These are phyloP conservation scores for Rhizophora mangle DNA, from an alignment of 345 rosid species.

Conservation along the genomic window DNA sequence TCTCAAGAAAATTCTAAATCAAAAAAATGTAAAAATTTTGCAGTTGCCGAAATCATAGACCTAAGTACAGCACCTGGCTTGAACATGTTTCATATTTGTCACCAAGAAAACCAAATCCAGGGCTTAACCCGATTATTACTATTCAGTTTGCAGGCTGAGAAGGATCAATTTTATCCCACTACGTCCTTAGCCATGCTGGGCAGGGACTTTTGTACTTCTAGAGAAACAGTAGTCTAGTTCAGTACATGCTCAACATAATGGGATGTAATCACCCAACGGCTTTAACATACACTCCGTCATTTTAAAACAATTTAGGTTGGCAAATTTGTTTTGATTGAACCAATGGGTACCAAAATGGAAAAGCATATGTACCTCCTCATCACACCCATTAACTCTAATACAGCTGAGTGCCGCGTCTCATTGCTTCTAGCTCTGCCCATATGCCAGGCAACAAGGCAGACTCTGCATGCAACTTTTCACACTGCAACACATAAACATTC, in stretches of 20 bases:
- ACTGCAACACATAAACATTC: constrained; percentile 45
- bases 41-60: too few relatives aligned
- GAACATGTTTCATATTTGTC: neutral
- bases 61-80: neutral
- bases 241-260: neutral
- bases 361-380: constrained; percentile 73
- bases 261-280: neutral
- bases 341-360: constrained; percentile 1
- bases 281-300: neutral
- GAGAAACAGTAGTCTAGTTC: neutral
- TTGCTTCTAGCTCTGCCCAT: constrained; percentile 86
- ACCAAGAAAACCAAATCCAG: neutral
- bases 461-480: constrained; percentile 77
- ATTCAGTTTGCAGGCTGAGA: neutral
- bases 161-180: neutral
- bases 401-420: constrained; percentile 94
- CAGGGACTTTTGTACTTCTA: neutral
- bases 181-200: neutral
- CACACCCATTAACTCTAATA: constrained; percentile 98
- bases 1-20: too few relatives aligned
- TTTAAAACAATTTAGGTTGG: constrained; percentile 1
- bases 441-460: constrained; percentile 69
- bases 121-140: neutral
- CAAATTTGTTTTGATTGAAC: constrained; percentile 1
- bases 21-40: neutral